Base-by-base conservation (phyloP, 495 filamentous ascomycete species). In the Trichoderma virens region DNA sequence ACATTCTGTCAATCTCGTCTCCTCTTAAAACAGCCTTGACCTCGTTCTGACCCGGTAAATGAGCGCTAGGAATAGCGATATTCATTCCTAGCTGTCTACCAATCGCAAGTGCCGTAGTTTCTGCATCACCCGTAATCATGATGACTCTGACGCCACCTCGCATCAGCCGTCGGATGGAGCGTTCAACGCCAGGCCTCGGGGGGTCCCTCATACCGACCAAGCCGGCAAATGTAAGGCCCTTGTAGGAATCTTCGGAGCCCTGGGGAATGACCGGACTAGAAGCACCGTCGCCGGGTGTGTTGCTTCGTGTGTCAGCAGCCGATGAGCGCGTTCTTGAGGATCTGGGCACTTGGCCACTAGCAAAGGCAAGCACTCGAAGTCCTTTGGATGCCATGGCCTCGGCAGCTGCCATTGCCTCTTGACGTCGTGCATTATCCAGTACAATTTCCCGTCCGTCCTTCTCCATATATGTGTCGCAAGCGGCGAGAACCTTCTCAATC, bases 111-210 rank as follows among this genome's bases (percentile, higher is more conserved):
- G 94, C 94, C 0, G 94, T 98, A 5, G 90, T 92, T 69, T 97
- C 90, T 16, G 94, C 88, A 74, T 98, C 94, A 64, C 94, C 94
- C 13, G 94, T 98, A 67, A 98, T 98, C 94, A 98, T 98, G 68
- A 98, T 96, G 35, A 98, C 88, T 69, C 91, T 91, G 61, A 98
- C 95, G 11, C 91, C 90, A 51, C 94, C 93, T 60, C 91, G 84
- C 88, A 98, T 94, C 62, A 98, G 78, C 43, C 90, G 89, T 67
- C 91, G 83, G 67, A 98, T 98, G 14, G 92, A 88, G 63, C 89
- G 88, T 68, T 92, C 89, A 5, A 98, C 94, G 54, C 90, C 91
- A 66, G 89, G 88, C 54, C 94, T 83, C 16, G 95, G 94, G 0
- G 94, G 94, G 71, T 98, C 94, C 67, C 90, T 96, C 93, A 98